phyloP scores from a whole-genome alignment of 2,329 filamentous ascomycete genomes.

The Myriosclerotinia duriaeana region DNA sequence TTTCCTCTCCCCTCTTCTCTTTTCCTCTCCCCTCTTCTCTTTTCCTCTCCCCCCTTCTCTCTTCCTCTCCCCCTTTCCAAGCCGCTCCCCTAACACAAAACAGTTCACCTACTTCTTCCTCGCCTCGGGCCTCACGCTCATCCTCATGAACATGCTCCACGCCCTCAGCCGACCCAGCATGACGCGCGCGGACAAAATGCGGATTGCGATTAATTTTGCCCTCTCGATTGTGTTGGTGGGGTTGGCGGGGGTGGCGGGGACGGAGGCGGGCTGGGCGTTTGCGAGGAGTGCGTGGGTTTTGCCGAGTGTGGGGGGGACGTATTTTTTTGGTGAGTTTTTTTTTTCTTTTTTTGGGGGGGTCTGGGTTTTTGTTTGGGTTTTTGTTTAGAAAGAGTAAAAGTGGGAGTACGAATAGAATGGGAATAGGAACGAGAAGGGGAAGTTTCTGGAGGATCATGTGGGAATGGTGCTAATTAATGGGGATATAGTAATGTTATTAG shows the following conservation, averaged over 20 bases:
- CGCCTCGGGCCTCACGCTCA: slow-evolving; percentile 30
- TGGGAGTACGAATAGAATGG: no score
- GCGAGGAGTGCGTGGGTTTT: slow-evolving; percentile 25
- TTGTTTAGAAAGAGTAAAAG: no score
- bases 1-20: not conserved
- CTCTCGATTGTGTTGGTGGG: slow-evolving; percentile 10
- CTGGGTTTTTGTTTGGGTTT: no score
- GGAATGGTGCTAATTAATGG: not conserved
- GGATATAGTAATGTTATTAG: not conserved
- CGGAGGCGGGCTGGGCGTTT: slow-evolving; percentile 15
- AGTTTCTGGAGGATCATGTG: not conserved
- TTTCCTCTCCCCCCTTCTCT: not conserved
- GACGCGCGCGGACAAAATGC: slow-evolving; percentile 15
- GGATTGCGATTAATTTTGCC: slow-evolving; percentile 18
- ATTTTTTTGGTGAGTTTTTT: slow-evolving; percentile 6
- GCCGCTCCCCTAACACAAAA: no score
- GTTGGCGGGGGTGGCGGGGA: slow-evolving; percentile 22
- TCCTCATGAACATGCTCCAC: slow-evolving; percentile 32
- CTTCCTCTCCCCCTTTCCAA: no score
- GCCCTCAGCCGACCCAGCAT: slow-evolving; percentile 23
- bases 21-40: not conserved
- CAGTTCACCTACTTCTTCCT: slow-evolving; percentile 36
- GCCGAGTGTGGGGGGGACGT: slow-evolving; percentile 19
- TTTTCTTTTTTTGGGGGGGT: not conserved
- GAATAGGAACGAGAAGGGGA: no score